A percentile compares a stretch with the other conserved stretches of the same genome.
phyloP scores from a whole-genome alignment of 805 yeast genomes.

The Saccharomycopsis schoenii region DNA sequence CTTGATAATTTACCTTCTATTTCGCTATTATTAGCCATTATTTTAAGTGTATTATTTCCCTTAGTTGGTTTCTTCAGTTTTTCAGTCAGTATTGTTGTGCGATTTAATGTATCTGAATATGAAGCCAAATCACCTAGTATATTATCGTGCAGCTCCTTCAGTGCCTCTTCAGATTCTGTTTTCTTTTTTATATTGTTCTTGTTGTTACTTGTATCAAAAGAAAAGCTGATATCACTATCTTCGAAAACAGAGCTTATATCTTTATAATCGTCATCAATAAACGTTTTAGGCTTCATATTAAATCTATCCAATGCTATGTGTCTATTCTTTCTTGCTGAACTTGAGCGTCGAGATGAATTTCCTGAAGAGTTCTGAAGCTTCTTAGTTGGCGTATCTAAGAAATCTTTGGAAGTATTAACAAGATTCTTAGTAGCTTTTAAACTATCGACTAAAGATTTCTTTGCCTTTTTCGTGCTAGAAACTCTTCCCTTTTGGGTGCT shows the following conservation, averaged over 20 bases:
- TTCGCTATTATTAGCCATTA: background rate
- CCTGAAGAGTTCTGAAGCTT: background rate
- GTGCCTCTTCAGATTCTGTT: background rate
- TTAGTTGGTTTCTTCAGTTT: background rate
- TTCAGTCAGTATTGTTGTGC: background rate
- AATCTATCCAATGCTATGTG: background rate
- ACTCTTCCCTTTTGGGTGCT: background rate
- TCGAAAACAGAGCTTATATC: background rate
- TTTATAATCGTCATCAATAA: background rate
- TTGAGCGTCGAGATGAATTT: background rate
- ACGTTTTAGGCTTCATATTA: background rate
- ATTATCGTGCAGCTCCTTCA: background rate
- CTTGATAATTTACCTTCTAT: background rate
- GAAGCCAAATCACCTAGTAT: background rate
- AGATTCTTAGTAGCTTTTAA: background rate
- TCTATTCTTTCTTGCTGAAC: background rate
- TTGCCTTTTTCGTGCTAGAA: background rate
- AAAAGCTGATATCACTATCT: background rate
- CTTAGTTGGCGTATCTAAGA: background rate
- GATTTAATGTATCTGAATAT: background rate
- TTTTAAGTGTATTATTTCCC: background rate
- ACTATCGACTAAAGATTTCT: background rate
- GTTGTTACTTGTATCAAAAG: background rate
- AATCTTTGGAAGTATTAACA: background rate
- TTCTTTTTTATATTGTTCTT: background rate